Conservation (phyloP, 768 basidiomycete genomes). For the Crassisporium funariophilum region DNA sequence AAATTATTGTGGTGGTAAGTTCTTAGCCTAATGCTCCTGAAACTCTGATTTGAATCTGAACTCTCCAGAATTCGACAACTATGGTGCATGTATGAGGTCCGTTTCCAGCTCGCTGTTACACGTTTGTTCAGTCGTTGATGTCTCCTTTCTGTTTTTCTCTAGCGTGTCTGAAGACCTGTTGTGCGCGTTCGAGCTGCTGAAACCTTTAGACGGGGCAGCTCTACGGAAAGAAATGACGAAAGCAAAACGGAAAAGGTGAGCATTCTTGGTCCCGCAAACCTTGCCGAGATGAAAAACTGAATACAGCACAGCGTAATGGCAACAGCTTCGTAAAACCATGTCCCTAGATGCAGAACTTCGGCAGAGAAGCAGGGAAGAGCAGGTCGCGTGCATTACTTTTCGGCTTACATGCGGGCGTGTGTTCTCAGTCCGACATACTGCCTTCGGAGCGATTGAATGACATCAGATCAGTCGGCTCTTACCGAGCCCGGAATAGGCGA, state of each 20-base stretch:
- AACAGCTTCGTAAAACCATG: slow-evolving; percentile 22
- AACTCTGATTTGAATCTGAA: slow-evolving; percentile 16
- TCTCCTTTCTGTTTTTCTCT: slow-evolving; percentile 10
- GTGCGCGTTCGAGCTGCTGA: slow-evolving; percentile 96
- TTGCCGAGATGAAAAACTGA: slow-evolving; percentile 13
- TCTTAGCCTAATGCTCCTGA: slow-evolving; percentile 5
- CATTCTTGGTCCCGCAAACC: neutral
- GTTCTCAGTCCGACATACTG: slow-evolving; percentile 12
- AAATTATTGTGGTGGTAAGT: slow-evolving; percentile 92
- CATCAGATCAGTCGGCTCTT: slow-evolving; percentile 3
- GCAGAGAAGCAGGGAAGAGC: no score
- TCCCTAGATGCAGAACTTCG: no score
- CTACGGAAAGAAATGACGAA: slow-evolving; percentile 98
- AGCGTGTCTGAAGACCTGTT: slow-evolving; percentile 96
- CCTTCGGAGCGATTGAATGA: slow-evolving; percentile 5
- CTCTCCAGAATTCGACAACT: slow-evolving; percentile 85
- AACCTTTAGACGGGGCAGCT: slow-evolving; percentile 92
- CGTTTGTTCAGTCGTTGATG: slow-evolving; percentile 11
- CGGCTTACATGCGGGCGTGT: slow-evolving; percentile 13
- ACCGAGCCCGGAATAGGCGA: no score
- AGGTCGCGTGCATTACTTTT: slow-evolving; percentile 4
- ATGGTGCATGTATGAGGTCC: slow-evolving; percentile 93
- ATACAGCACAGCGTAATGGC: slow-evolving; percentile 33
- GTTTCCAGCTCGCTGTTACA: slow-evolving; percentile 16
- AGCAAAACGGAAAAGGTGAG: slow-evolving; percentile 94